A percentile compares a stretch with the other conserved stretches of the same genome.
Evolutionary conservation across 352 stramenopile genomes (phyloP).

Genomic region (Aphanomyces invadans): DNA sequence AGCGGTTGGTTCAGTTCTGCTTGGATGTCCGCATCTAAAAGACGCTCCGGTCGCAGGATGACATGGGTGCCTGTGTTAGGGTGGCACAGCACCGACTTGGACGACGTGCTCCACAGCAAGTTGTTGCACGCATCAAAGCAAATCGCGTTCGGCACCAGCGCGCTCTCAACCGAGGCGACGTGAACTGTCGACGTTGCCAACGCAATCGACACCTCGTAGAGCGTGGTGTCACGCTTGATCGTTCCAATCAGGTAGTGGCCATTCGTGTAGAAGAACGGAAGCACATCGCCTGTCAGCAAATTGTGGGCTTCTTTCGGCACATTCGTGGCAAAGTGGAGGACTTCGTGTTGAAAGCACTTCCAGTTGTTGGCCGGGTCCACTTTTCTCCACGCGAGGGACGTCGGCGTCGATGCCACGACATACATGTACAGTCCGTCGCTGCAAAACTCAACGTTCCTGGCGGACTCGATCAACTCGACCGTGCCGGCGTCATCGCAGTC

Average conservation of each 20-base stretch:
- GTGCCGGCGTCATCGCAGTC: neutral
- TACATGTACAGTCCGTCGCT: slow-evolving; percentile 9
- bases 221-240: neutral
- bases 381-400: neutral
- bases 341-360: neutral
- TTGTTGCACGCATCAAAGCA: slow-evolving; percentile 42
- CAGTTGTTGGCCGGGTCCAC: neutral
- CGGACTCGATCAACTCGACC: neutral
- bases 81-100: slow-evolving; percentile 4
- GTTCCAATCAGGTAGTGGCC: neutral
- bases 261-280: slow-evolving; percentile 19
- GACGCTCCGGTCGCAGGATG: neutral
- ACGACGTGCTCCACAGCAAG: slow-evolving; percentile 25
- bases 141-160: slow-evolving; percentile 9
- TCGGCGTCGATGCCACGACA: neutral
- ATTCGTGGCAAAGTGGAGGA: neutral
- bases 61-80: slow-evolving; percentile 3
- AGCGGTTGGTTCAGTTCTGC: slow-evolving; percentile 45
- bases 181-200: neutral
- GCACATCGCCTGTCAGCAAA: neutral
- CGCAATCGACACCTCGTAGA: neutral
- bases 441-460: neutral
- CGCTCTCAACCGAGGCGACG: neutral
- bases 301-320: neutral
- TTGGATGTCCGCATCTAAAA: slow-evolving; percentile 29